Evolutionary conservation across 2,329 filamentous ascomycete species (phyloP), one percentile per base, ranked within the genome.

Genomic region (Madurella fahalii): DNA sequence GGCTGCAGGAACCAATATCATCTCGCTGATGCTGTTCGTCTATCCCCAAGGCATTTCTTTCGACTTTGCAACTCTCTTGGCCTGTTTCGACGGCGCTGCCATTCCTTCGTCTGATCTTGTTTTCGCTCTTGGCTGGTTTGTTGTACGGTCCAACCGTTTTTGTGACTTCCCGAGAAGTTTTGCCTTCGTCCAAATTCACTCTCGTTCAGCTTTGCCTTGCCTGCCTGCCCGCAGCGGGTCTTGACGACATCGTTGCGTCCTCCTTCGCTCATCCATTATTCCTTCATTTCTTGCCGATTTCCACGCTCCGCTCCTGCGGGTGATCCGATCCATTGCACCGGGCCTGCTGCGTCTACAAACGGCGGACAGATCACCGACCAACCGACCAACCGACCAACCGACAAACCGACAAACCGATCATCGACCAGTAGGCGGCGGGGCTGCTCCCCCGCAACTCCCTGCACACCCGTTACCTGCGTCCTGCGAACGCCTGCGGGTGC

Each of bases 401-500:
- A 52, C 50, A 43, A 43, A 41, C 41, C 41, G 50, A 20, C n/a
- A n/a, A n/a, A n/a, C 40, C 40, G n/a, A 9, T 30, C 13, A 9
- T 44, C 40, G 51, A 31, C 20, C 46, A n/a, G 18, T 47, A 46
- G 45, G 15, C 15, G 41, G 42, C 43, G 31, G 47, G 37, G 30
- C 52, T 41, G 31, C 32, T 42, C n/a, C 47, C 41, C 46, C 55
- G n/a, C 43, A 46, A 44, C 18, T 50, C 50, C 53, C 50, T 15
- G 30, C 40, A 43, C 32, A 37, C 30, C 42, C 13, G 17, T 30
- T 18, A 18, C 31, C 37, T 34, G 44, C 18, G 39, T 37, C 39
- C 50, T 53, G 47, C 59, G 54, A 59, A 61, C 54, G 54, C 52
- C 60, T 52, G 54, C 58, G 60, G 54, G 20, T 54, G 60, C 54